Base-by-base conservation (phyloP, 2,329 filamentous ascomycete species). In the Hypoxylon sp. region DNA sequence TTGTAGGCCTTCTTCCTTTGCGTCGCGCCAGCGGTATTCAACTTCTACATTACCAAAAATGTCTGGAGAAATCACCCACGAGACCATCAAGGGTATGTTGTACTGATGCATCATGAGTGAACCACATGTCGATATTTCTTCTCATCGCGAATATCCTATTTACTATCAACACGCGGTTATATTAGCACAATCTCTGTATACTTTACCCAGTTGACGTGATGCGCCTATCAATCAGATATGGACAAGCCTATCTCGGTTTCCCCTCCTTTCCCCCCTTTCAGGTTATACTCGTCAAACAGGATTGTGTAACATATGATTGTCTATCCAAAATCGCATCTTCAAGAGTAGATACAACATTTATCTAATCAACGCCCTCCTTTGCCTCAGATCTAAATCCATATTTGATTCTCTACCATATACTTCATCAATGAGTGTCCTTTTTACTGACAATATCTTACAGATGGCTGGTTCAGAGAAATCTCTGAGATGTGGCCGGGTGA, bases 381-480 rank as follows among this genome's bases (percentile, higher is more conserved):
- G 11, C 11, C 17, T 39, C 33, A 14, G 2, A 22, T 5, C 5
- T 17, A 53, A 24, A 26, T 39, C 1, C 14, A 22, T 14, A 14
- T 9, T 11, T 1, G 17, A 10, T 42, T 24, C 17, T 24, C 9
- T 37, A 33, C 17, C 14, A 17, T 33, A 52, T 9, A 19, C 44
- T 26, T 46, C 53, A 26, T n/a, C 57, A 17, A 55, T 22, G 6
- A 58, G 39, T 52, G 54, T 37, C 19, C 26, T 44, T 31, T 58
- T 69, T 37, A 62, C 73, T 70, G 29, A 70, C 48, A 37, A 62
- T 55, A 22, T 58, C 35, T 50, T 48, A 48, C 75, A 97, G 96
- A 98, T 97, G 96, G 95, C 86, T 99, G 96, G 96, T 99, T 99
- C 92, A 93, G 94, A 83, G 96, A 99, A 86, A 94, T 97, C 85